Evolutionary conservation across 108 stramenopile genomes (phyloP).

Genomic region (Cyclostephanos invisitatus): DNA sequence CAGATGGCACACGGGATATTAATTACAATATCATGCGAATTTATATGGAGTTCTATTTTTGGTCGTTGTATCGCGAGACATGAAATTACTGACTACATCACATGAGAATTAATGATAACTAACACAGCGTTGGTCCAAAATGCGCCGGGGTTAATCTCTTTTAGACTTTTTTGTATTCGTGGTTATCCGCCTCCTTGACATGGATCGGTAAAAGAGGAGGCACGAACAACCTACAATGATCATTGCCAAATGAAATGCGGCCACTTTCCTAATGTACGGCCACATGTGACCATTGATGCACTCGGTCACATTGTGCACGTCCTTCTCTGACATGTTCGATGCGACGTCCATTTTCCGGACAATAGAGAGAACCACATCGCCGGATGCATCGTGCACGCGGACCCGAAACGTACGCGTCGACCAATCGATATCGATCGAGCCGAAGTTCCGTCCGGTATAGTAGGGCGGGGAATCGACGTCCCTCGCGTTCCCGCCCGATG

Average conservation of each 20-base stretch:
- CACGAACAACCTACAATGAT: not conserved
- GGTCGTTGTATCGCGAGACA: no score
- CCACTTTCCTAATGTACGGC: conserved; percentile 9
- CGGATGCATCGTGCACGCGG: conserved; percentile 36
- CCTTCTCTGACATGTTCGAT: conserved; percentile 18
- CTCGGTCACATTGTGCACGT: conserved; percentile 21
- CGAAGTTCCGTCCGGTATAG: conserved; percentile 72
- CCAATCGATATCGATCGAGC: conserved; percentile 67
- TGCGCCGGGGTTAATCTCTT: not conserved
- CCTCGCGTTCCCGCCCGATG: conserved; percentile 28
- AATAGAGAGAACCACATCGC: conserved; percentile 36
- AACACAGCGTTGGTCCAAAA: no score
- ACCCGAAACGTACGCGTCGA: conserved; percentile 24
- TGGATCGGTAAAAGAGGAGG: not conserved
- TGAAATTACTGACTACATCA: no score
- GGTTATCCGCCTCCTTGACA: not conserved
- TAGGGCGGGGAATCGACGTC: conserved; percentile 23
- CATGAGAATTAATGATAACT: no score
- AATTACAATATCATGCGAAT: no score
- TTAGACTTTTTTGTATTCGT: not conserved
- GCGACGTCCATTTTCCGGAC: conserved; percentile 22
- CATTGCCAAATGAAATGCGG: not conserved
- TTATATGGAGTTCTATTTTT: no score
- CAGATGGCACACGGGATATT: no score
- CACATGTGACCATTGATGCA: conserved; percentile 50